Evolutionary conservation across 768 basidiomycete species (phyloP), one percentile per base, ranked within the genome.

Genomic region (Hydnum rufescens): DNA sequence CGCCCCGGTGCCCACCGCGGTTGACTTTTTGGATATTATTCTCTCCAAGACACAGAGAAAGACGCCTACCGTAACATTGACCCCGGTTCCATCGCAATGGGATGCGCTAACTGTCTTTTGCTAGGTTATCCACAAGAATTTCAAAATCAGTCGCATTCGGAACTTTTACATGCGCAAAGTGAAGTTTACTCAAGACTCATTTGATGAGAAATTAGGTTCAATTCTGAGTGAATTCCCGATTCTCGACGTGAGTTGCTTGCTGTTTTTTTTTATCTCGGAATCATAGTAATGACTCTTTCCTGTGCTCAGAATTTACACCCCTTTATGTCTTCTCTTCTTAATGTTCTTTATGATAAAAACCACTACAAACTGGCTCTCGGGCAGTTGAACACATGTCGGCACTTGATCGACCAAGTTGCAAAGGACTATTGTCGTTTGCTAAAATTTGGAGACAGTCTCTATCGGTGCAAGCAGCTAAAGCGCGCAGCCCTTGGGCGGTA

Each of bases 131-230:
- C 95, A 96, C 68, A 96, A 95, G 74, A 96, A 96, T 72, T 96
- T 95, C 73, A 96, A 99, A 72, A 99, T 99, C 66, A 90, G 88
- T 58, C 82, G 93, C 59, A 97, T 97, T 68, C 78, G 93, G 57
- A 88, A 89, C 61, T 89, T 89, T 63, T 95, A 99, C 67, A 96
- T 97, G 93, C 80, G 93, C 65, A 99, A 99, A 67, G 93, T 99
- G 68, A 97, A 93, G 67, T 97, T 95, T 65, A 92, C 92, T 2
- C 90, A 96, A 65, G 90, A 96, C 62, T 73, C 84, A 16, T 96
- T 97, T 58, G 90, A 95, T 55, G 92, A 96, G 67, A 92, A 96
- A 64, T 75, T 99, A 29, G 80, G 80, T 52, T 82, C 80, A 31
- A 99, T 99, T 64, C 70, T 99, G 62, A 75, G 80, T 42, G 95